phyloP scores from a whole-genome alignment of 495 filamentous ascomycete genomes.

The Aspergillus cavernicola region DNA sequence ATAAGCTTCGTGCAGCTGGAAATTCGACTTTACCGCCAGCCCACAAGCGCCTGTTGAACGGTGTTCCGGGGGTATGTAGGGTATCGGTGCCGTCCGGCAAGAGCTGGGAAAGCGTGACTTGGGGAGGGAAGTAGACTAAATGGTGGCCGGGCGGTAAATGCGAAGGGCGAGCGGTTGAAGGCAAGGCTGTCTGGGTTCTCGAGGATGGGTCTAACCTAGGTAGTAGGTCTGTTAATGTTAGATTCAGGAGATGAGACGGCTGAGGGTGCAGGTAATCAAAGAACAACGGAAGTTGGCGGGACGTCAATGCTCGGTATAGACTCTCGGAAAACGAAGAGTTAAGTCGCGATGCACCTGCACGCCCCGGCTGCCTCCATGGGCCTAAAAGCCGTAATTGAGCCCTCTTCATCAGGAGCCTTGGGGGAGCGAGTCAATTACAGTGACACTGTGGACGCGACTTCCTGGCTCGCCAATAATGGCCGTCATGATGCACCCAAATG shows the following conservation, averaged over 20 bases:
- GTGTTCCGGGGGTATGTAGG: conserved; percentile 60
- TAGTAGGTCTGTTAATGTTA: conserved; percentile 60
- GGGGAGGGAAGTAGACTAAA: conserved; percentile 69
- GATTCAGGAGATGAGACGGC: conserved; percentile 60
- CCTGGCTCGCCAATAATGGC: too few relatives aligned
- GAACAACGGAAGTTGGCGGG: conserved; percentile 52
- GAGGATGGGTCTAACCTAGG: conserved; percentile 10
- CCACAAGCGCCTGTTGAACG: conserved; percentile 74
- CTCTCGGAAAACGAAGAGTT: conserved; percentile 28
- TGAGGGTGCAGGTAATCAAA: conserved; percentile 64
- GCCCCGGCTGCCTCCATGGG: not conserved
- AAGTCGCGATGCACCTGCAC: conserved; percentile 11
- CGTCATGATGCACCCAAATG: too few relatives aligned
- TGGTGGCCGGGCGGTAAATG: conserved; percentile 53
- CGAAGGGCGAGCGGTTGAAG: conserved; percentile 31
- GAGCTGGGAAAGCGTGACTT: conserved; percentile 52
- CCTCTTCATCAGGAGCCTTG: conserved; percentile 18
- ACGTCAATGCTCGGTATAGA: conserved; percentile 33
- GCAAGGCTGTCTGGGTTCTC: conserved; percentile 21
- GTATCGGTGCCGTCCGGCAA: conserved; percentile 70
- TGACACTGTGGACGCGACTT: too few relatives aligned
- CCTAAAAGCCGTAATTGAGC: conserved; percentile 3
- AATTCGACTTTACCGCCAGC: conserved; percentile 58
- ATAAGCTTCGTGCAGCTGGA: conserved; percentile 18
- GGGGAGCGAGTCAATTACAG: not conserved